Base-by-base conservation (phyloP, 2,329 filamentous ascomycete genomes). In the Catunica adiposa region DNA sequence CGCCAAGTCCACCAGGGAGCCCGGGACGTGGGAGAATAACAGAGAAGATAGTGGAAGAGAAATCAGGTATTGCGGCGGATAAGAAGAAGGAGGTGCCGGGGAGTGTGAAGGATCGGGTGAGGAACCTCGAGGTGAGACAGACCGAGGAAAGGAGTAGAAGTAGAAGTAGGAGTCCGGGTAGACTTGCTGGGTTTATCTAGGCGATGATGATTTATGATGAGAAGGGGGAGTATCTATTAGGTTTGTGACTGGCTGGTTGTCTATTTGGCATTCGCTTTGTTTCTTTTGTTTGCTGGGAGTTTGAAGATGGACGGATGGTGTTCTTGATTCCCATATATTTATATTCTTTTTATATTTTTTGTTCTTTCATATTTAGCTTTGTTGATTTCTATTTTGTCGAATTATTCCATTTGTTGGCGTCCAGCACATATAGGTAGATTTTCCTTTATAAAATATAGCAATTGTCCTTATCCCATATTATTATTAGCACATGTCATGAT, bases 81-180 rank as follows among this genome's bases (percentile, higher is more conserved):
- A 11, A 34, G 34, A 48, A 50, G 4, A 44, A 50, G 9, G 48
- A 31, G 51, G 51, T 38, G 15, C 55, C 22, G 8, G 55, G 47
- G 26, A 40, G 17, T 31, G 56, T 58, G 14, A 52, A 53, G 25
- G 56, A 58, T 25, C 46, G 53, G 4, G 47, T 58, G 22, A 52
- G 56, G 38, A 58, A 58, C 29, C 40, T 58, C 5, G 56, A 58
- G 29, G 56, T 58, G 1, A 44, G 34, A 17, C 25, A 29, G 6
- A 29, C 42, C 20, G 23, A n/a, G 9, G 48, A 51, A 1, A 29
- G 48, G 25, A 31, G 26, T 15, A 46, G 50, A 22, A 51, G 50
- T 20, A 31, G 46, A 3, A 56, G 54, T 29, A 40, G 55, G 44
- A 34, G 48, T 51, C 48, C 17, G 9, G 25, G 15, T 1, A 17